These are phyloP conservation scores for Backusella morwellensis DNA, from an alignment of 192 early-diverging fungal genomes.

Conservation along the genomic window DNA sequence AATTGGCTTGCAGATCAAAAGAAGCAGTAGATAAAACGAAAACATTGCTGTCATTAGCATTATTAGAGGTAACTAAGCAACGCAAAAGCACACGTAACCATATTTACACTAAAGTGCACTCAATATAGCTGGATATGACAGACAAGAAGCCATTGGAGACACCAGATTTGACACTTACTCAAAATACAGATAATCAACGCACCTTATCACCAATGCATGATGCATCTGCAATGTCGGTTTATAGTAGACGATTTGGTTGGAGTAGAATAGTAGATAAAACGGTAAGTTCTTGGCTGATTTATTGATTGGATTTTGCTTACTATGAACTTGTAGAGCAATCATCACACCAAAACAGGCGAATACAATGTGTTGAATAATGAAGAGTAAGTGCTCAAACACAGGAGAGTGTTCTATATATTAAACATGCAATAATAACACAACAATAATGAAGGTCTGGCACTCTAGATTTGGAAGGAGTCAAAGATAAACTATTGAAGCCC, in stretches of 20 bases:
- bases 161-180: neutral
- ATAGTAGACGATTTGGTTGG: slow-evolving; percentile 5
- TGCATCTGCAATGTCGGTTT: slow-evolving; percentile 4
- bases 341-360: neutral
- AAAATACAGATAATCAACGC: neutral
- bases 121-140: slow-evolving; percentile 3
- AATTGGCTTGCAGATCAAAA: neutral
- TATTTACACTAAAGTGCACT: no score
- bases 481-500: neutral
- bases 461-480: neutral
- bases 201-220: slow-evolving; percentile 8
- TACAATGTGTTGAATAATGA: neutral
- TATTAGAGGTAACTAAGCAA: slow-evolving; percentile 16
- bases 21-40: slow-evolving; percentile 4
- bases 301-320: neutral
- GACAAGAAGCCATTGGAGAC: slow-evolving; percentile 7
- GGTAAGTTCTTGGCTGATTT: neutral
- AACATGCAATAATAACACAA: neutral
- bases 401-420: neutral
- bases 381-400: neutral
- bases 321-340: neutral
- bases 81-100: neutral
- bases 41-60: neutral
- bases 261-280: neutral
- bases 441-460: neutral